These are phyloP conservation scores for Osmanthus fragrans DNA, from an alignment of 257 asterid genomes.

Conservation along the genomic window DNA sequence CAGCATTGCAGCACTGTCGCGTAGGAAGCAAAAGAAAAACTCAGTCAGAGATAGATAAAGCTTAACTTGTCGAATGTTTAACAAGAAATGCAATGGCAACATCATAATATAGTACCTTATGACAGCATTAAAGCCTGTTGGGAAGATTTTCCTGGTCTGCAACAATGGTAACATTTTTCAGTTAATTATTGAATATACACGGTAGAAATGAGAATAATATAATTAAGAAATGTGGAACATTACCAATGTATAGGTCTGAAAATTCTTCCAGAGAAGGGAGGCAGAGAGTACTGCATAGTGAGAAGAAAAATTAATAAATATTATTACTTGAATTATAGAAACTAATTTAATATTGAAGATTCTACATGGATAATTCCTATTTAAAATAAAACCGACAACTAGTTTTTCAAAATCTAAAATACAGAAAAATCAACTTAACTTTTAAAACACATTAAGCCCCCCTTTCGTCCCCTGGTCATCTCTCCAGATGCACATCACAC, in stretches of 20 bases:
- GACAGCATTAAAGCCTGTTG: constrained; percentile 58
- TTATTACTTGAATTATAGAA: neutral
- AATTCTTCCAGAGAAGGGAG: constrained; percentile 65
- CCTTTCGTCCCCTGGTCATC: neutral
- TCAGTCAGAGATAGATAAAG: neutral
- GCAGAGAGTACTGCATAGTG: constrained; percentile 67
- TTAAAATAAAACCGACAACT: neutral
- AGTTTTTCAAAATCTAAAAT: neutral
- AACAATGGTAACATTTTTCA: constrained; percentile 8
- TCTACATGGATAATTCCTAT: neutral
- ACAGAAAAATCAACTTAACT: neutral
- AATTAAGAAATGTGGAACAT: neutral
- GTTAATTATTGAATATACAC: neutral
- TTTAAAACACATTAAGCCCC: neutral
- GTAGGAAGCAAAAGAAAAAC: constrained; percentile 10
- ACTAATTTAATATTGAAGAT: neutral
- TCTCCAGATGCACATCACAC: neutral
- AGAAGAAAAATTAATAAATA: constrained; percentile 4
- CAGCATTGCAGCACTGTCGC: constrained; percentile 79
- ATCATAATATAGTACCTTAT: constrained; percentile 54
- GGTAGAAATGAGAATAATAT: neutral
- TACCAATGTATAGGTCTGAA: constrained; percentile 77
- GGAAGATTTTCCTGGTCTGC: constrained; percentile 64
- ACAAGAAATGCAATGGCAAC: neutral
- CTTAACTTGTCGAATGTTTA: constrained; percentile 1